Base-by-base conservation (phyloP, 2,329 filamentous ascomycete species). In the Ascochyta koolunga region DNA sequence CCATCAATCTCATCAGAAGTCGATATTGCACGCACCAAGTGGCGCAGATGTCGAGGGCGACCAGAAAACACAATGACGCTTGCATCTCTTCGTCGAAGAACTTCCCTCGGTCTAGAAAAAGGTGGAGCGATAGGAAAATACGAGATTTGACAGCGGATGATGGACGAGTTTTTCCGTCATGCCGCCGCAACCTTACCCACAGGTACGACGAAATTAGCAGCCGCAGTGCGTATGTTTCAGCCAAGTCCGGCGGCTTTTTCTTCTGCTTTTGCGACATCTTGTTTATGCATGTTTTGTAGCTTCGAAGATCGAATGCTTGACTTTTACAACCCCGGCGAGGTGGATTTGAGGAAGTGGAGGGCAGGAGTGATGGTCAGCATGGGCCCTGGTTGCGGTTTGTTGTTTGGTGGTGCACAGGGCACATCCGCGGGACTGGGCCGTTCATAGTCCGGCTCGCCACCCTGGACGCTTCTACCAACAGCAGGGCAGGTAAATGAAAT, bases 181-280 rank as follows among this genome's bases (percentile, higher is more conserved):
- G 42, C 56, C 36, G 42, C 56, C 32, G 46, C 51, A 54, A 25
- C 39, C 43, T 38, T 42, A 35, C 43, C 35, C 39, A 35, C 24
- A 13, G 37, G 16, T 48, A 27, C n/a, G 43, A 48, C 42, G 54
- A 60, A 54, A 62, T 55, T 54, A 51, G 49, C 29, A 41, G 40
- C 43, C 43, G 48, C 49, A 41, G 40, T 36, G 27, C 31, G 29
- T 37, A 21, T 25, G 50, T 50, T 54, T 51, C 50, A 54, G 50
- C 45, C 51, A 54, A 50, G 51, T 44, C 45, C 29, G 42, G 35
- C 40, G 40, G 40, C 36, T 44, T 41, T 40, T 36, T 41, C 40
- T 45, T 27, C 46, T 32, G 22, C 21, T 8, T 22, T 32, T 36
- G 40, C 36, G 35, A 25, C 16, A 5, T 25, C 18, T 19, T 36